Conservation (phyloP, 768 basidiomycete species). For the Serpula lacrymans region DNA sequence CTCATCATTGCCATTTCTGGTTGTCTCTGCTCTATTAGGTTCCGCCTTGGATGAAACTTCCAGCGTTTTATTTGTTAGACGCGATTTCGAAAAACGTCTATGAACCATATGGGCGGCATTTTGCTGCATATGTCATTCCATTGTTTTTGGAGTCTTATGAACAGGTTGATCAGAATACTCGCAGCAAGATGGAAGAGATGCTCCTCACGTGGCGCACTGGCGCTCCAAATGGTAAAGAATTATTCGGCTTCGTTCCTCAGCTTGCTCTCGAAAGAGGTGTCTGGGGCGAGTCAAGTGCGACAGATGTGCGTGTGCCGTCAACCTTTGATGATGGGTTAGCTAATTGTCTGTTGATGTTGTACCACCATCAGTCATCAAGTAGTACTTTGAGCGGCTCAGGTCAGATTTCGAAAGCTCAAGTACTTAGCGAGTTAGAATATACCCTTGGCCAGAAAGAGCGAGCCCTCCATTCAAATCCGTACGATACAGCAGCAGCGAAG, state of each 20-base stretch:
- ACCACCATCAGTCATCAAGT: conserved; percentile 16
- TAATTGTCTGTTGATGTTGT: conserved; percentile 8
- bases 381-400: conserved; percentile 36
- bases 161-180: conserved; percentile 78
- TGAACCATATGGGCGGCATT: conserved; percentile 85
- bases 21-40: conserved; percentile 57
- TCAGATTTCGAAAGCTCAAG: conserved; percentile 70
- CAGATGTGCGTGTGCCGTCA: conserved; percentile 34
- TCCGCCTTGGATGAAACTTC: conserved; percentile 85
- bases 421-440: conserved; percentile 79
- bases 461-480: conserved; percentile 64
- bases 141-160: conserved; percentile 87
- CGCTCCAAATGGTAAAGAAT: conserved; percentile 71
- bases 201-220: conserved; percentile 92
- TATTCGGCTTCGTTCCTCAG: conserved; percentile 83
- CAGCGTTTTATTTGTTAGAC: conserved; percentile 92
- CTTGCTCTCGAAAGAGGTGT: conserved; percentile 80
- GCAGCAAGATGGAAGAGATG: conserved; percentile 98
- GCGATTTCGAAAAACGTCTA: conserved; percentile 97
- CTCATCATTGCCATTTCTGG: conserved; percentile 47
- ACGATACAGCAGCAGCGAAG: conserved; percentile 61
- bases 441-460: conserved; percentile 81
- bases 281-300: conserved; percentile 53
- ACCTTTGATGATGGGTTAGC: background rate
- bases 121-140: conserved; percentile 76